Conservation (phyloP, 2,329 filamentous ascomycete species). For the Arthrinium phaeospermum region DNA sequence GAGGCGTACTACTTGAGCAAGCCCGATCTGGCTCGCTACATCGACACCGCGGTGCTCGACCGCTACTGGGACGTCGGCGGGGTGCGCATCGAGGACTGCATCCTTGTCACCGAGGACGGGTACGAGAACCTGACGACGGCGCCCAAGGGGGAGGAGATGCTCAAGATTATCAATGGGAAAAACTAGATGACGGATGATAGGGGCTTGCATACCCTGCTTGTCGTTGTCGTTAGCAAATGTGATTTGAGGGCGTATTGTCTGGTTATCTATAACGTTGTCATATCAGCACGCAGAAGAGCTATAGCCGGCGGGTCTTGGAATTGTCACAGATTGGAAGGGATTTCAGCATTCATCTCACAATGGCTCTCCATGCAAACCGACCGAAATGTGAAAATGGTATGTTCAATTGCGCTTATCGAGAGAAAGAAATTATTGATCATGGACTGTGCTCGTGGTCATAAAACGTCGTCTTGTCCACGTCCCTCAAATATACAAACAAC, state of each 20-base stretch:
- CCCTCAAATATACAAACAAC: constrained; percentile 10
- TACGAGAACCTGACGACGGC: constrained; percentile 84
- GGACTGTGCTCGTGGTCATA: not conserved
- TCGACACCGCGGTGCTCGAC: constrained; percentile 69
- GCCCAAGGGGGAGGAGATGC: constrained; percentile 75
- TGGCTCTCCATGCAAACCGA: no score
- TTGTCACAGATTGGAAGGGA: not conserved
- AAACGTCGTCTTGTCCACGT: not conserved
- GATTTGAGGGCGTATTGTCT: not conserved
- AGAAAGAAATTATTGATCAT: constrained; percentile 9
- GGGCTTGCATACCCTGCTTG: not conserved
- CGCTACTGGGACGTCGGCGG: constrained; percentile 82
- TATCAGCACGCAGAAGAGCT: not conserved
- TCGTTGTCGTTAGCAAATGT: no score
- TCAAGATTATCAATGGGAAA: constrained; percentile 54
- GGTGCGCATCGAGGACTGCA: constrained; percentile 90
- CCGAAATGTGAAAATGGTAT: not conserved
- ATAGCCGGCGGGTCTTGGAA: not conserved
- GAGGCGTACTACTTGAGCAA: constrained; percentile 70
- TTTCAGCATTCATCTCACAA: not conserved
- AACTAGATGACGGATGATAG: not conserved
- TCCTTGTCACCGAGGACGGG: constrained; percentile 78
- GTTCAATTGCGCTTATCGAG: not conserved
- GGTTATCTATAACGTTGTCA: not conserved
- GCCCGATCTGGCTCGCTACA: constrained; percentile 63